Evolutionary conservation across 768 basidiomycete genomes (phyloP), one percentile per base, ranked within the genome.

Genomic region (Cyathus striatus): DNA sequence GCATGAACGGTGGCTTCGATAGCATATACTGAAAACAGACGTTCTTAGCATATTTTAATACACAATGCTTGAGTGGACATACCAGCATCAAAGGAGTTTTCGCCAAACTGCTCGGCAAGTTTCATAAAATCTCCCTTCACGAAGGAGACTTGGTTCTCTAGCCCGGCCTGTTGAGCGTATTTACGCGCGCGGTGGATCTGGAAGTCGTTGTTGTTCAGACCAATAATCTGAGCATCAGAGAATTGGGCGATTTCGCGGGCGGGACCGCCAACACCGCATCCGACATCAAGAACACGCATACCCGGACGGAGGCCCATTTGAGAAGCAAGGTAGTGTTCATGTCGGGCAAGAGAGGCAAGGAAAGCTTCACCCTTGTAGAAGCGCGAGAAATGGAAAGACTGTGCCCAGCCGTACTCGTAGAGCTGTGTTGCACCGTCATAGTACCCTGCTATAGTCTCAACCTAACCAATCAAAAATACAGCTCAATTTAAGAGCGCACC

Each of bases 1-100:
- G 96, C 93, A 57, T 99, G 96, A 25, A 87, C 86, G 21, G 96
- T 99, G 1, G 96, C 95, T 72, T 99, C 96, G 50, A 99, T 97
- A 37, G 94, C 93, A 58, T 96, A 95, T 23, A 93, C 91, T 90
- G 42, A 5, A 30, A 40, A 43, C n/a, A 42, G 10, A 46, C 16
- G 32, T 50, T 10, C 38, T 44, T 13, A 46, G 43, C 21, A 23
- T 17, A 37, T 23, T 3, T 16, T 3, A 16, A 26, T 18, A 42
- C 6, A 10, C 6, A 24, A 33, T 18, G 3, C 35, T 38, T 23
- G 18, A 16, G 5, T 24, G 23, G 13, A 70, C 79, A 36, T 47
- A 90, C 92, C 90, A 41, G 96, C 96, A 69, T 99, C 96, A 56
- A 98, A 97, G 41, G 78, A 82, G 57, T 85, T 83, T 63, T 90